Base-by-base conservation (phyloP, 164 flowering plant species). In the Litsea cubeba region DNA sequence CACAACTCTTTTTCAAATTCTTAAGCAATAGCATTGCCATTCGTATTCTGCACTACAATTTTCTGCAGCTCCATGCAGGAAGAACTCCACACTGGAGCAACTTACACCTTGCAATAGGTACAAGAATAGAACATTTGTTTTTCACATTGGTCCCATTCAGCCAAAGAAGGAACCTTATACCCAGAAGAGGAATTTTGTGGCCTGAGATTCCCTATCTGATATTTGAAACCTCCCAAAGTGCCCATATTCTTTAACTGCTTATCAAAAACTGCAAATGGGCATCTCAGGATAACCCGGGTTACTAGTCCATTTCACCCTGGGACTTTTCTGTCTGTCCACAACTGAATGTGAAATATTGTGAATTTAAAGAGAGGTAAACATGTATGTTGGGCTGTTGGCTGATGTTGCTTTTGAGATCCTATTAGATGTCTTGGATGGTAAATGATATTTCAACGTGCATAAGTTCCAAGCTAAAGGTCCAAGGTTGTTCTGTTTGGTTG, bases 161-260 rank as follows among this genome's bases (percentile, higher is more conserved):
- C 78, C 84, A 71, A 87, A 76, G 76, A 73, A 73, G 79, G 97
- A 90, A 89, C 84, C 93, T 79, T 73, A 89, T 92, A 83, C 93
- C 72, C 69, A 72, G 75, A 72, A 74, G 72, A 71, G 72, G 81
- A 81, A 80, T 79, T 82, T 46, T 81, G 72, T 86, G 82, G 81
- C 82, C 82, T 73, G 79, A 79, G 78, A 70, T 71, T 15, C 75
- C 76, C 89, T 83, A 87, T 86, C 51, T 83, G 67, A 73, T 81
- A 65, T 79, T 75, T 77, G 51, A 74, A 75, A 76, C 78, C 80
- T 87, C 46, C 75, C 71, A 76, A 82, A 79, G 74, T 79, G 23
- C 72, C 71, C 65, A 67, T 72, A 85, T 85, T 80, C 84, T 79
- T 25, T 68, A 71, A 69, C 50, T 72, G 32, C 10, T 62, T 62